Base-by-base conservation (phyloP, 2,329 filamentous ascomycete genomes). In the Raffaelea albimanens region DNA sequence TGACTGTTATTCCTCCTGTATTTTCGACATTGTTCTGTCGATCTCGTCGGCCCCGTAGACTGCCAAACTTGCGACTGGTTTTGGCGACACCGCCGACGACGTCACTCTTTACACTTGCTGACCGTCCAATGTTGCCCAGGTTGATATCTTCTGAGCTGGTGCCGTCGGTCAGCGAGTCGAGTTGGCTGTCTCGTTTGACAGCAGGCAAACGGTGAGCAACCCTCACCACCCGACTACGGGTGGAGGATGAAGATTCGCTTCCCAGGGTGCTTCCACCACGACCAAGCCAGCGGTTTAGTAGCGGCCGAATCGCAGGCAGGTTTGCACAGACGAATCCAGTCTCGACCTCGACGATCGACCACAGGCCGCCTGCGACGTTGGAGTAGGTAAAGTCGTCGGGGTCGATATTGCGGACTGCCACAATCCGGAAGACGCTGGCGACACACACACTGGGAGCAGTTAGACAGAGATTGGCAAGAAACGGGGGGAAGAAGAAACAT, bases 391-490 rank as follows among this genome's bases (percentile, higher is more conserved):
- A 53, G 45, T 53, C 51, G 20, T n/a, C 21, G 3, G 49, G 40
- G 38, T 53, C 43, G 25, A 53, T 50, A 14, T 51, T 19, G 18
- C 44, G 44, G 38, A 53, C 45, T 21, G 51, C 51, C 13, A 53
- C 29, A n/a, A 53, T 53, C 10, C 51, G 51, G 47, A 53, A 53
- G 25, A 53, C 48, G 25, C 51, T 53, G 43, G 51, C 47, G 20
- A 53, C 47, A n/a, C 51, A 53, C 16, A 53, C 51, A 11, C 43
- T 48, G 25, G 7, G n/a, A n/a, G n/a, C n/a, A n/a, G n/a, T n/a
- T n/a, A n/a, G n/a, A n/a, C n/a, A n/a, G n/a, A n/a, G n/a, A n/a
- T n/a, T n/a, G n/a, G n/a, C n/a, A n/a, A n/a, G n/a, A n/a, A n/a
- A n/a, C n/a, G n/a, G n/a, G n/a, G n/a, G n/a, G n/a, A n/a, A 33